Evolutionary conservation across 495 filamentous ascomycete species (phyloP), one percentile per base, ranked within the genome.

Genomic region (Staphylotrichum longicolle): DNA sequence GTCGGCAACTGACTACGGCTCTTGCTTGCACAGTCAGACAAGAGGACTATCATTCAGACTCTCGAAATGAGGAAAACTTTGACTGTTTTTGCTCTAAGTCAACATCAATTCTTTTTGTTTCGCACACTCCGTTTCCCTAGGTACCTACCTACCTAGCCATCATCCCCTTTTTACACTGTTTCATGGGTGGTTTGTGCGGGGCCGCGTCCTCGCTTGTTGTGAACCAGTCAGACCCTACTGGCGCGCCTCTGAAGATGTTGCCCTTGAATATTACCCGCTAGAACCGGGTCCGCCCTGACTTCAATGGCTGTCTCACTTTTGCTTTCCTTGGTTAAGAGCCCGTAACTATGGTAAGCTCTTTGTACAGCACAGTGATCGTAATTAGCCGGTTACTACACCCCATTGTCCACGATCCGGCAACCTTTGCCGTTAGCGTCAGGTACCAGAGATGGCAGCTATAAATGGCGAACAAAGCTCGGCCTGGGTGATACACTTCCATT

Each of bases 381-480:
- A 53, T 53, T 53, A 53, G 50, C 50, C 50, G 50, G 50, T 39
- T 53, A 12, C n/a, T 53, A 53, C 50, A 10, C 50, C 20, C 39
- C 12, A 34, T 32, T 7, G 9, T 37, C 7, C 50, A 4, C 50
- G 44, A 57, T 35, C 9, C 11, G 44, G 42, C 30, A 47, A 33
- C 33, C 42, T 35, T 15, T 2, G 32, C 33, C 11, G 27, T 5
- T 1, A 34, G 30, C 40, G 11, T 20, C 9, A 2, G 37, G 4
- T 3, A 53, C 5, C 20, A 27, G 20, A 27, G 20, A 27, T 27
- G 20, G 20, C 20, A 27, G 20, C 20, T 27, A 47, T 37, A 47
- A 35, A 46, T 35, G 33, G 47, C 20, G 20, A 27, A 27, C 20
- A 27, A 27, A 27, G 20, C 20, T 27, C 20, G 20, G 20, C 20